Evolutionary conservation across 2,329 filamentous ascomycete species (phyloP).

Genomic region (Chrysoporthe austroafricana): DNA sequence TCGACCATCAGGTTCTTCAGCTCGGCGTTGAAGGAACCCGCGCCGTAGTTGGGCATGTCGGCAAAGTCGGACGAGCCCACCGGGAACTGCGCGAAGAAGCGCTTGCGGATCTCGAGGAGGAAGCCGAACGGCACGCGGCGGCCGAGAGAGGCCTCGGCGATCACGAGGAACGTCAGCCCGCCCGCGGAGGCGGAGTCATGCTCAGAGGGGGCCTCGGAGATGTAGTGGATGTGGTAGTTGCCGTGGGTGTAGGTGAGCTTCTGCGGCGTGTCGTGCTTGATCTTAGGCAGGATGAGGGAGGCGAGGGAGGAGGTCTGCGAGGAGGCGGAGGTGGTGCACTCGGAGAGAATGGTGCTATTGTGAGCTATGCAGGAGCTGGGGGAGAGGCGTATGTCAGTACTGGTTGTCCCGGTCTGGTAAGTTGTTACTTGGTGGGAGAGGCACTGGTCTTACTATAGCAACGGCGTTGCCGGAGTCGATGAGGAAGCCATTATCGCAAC

Average conservation of each 20-base stretch:
- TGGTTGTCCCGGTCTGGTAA: neutral
- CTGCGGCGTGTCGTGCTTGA: constrained; percentile 76
- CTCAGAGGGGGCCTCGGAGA: constrained; percentile 78
- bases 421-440: neutral
- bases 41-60: constrained; percentile 85
- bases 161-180: constrained; percentile 88
- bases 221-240: constrained; percentile 92
- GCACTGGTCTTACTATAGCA: constrained; percentile 67
- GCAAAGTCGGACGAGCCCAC: constrained; percentile 71
- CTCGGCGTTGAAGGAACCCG: constrained; percentile 81
- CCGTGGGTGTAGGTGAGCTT: constrained; percentile 96
- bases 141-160: constrained; percentile 79
- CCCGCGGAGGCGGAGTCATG: constrained; percentile 68
- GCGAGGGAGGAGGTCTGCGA: constrained; percentile 85
- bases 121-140: constrained; percentile 92
- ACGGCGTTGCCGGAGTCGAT: constrained; percentile 67
- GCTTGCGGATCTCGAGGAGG: constrained; percentile 86
- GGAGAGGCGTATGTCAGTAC: constrained; percentile 28
- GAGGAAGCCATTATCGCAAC: constrained; percentile 66
- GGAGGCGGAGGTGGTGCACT: constrained; percentile 86
- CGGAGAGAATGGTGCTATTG: constrained; percentile 87
- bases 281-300: constrained; percentile 93
- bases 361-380: constrained; percentile 89
- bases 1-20: constrained; percentile 80
- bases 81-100: constrained; percentile 76